Conservation (phyloP, 495 filamentous ascomycete genomes). For the Podospora sp. region DNA sequence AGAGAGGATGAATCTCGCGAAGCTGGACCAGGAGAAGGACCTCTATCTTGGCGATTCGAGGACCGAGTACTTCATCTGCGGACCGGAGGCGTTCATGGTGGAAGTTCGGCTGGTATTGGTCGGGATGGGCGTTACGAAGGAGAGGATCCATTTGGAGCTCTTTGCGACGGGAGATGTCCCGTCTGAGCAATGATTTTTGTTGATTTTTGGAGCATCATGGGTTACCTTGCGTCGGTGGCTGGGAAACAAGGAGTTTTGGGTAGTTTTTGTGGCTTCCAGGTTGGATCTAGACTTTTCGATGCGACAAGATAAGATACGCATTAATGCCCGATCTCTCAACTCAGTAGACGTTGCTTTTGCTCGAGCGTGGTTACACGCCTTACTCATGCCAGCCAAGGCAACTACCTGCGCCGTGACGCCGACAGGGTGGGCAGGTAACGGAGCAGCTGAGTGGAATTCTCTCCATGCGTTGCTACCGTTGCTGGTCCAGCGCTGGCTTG, state of each 20-base stretch:
- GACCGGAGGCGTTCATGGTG: constrained; percentile 67
- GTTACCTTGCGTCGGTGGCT: neutral
- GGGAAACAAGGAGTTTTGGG: neutral
- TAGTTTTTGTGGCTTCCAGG: too few species aligned
- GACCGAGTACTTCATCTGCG: constrained; percentile 70
- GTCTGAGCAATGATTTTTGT: constrained; percentile 17
- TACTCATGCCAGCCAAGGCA: too few species aligned
- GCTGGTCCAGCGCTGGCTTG: too few species aligned
- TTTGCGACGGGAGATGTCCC: constrained; percentile 62
- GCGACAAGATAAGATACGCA: too few species aligned
- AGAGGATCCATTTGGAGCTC: constrained; percentile 65
- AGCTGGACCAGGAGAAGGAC: constrained; percentile 53
- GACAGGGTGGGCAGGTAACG: too few species aligned
- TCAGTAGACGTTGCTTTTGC: too few species aligned
- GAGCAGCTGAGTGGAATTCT: too few species aligned
- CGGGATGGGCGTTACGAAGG: constrained; percentile 52
- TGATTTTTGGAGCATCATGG: neutral
- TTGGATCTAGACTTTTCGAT: too few species aligned
- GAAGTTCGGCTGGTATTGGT: constrained; percentile 53
- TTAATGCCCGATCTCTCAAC: too few species aligned
- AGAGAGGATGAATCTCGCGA: constrained; percentile 55
- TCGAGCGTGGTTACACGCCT: too few species aligned
- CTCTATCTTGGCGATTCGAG: constrained; percentile 54
- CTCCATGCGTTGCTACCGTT: too few species aligned
- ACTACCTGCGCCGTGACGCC: too few species aligned